Conservation (phyloP, 1,284 basidiomycete species). For the Tilletia horrida region DNA sequence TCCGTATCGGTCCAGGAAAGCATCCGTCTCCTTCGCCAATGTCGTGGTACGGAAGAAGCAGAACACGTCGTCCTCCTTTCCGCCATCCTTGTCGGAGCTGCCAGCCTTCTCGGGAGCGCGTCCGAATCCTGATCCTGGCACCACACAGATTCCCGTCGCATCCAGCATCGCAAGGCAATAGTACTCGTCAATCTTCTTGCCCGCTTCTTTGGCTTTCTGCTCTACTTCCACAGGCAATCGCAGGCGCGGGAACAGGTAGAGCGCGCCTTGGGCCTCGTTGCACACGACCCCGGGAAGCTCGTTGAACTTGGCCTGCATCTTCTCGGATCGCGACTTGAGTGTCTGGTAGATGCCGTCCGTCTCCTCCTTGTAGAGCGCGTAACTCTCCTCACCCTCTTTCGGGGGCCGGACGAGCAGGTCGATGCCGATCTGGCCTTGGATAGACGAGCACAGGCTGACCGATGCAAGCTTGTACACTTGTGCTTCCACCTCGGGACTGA, state of each 20-base stretch:
- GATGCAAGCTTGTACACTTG: conserved; percentile 52
- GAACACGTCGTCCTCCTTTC: conserved; percentile 25
- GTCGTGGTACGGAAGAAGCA: conserved; percentile 51
- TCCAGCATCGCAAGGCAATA: conserved; percentile 51
- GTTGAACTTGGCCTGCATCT: conserved; percentile 43
- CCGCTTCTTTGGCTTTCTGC: conserved; percentile 38
- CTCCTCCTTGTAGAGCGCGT: conserved; percentile 42
- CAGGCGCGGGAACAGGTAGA: conserved; percentile 80
- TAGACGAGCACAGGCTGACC: conserved; percentile 48
- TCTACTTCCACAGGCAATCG: conserved; percentile 59
- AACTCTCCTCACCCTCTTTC: conserved; percentile 36
- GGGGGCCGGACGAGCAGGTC: conserved; percentile 52
- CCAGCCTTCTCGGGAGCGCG: conserved; percentile 28
- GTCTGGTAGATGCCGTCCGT: conserved; percentile 40
- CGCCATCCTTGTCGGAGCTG: conserved; percentile 21
- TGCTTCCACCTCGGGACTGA: conserved; percentile 46
- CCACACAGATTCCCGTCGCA: conserved; percentile 51
- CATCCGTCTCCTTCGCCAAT: conserved; percentile 52
- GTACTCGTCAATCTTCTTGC: conserved; percentile 49
- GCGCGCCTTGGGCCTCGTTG: conserved; percentile 67
- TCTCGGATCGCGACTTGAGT: conserved; percentile 34
- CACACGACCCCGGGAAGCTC: conserved; percentile 41
- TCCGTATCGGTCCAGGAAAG: conserved; percentile 47
- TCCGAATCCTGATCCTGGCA: conserved; percentile 51
- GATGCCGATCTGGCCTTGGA: conserved; percentile 53